Percentiles rank a stretch among this genome's conserved stretches.
Conservation (phyloP, 2,329 filamentous ascomycete genomes). For the Rasamsonia emersonii region DNA sequence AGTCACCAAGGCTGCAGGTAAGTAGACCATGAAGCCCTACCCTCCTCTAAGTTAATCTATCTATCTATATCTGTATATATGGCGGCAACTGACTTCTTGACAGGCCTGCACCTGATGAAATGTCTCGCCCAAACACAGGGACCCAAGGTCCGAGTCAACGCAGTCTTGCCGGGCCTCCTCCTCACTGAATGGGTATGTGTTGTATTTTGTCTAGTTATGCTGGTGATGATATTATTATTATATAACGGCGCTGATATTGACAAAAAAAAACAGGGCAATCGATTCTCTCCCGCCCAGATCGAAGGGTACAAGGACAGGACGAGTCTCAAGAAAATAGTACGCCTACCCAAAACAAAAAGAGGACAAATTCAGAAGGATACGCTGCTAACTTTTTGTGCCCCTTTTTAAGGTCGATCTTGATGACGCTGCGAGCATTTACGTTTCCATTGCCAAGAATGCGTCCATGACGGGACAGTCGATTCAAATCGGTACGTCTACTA, state of each 20-base stretch:
- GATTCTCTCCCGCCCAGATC: conserved; percentile 51
- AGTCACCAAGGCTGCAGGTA: conserved; percentile 67
- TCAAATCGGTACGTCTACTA: conserved; percentile 35
- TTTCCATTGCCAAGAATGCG: conserved; percentile 34
- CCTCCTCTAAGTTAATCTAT: too few species aligned
- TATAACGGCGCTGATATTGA: too few species aligned
- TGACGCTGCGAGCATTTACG: conserved; percentile 33
- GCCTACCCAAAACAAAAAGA: conserved; percentile 11
- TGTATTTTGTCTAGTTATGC: neutral
- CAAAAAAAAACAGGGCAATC: conserved; percentile 38
- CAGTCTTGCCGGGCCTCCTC: conserved; percentile 55
- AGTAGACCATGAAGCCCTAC: neutral
- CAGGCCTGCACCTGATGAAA: conserved; percentile 57
- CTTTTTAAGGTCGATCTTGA: conserved; percentile 30
- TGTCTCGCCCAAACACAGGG: conserved; percentile 55
- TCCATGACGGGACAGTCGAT: conserved; percentile 40
- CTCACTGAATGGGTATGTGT: conserved; percentile 58
- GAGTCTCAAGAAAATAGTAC: conserved; percentile 50
- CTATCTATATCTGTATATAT: neutral
- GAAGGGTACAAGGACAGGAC: conserved; percentile 47
- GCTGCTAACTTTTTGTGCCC: neutral
- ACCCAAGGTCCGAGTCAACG: conserved; percentile 55
- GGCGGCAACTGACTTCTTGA: conserved; percentile 5
- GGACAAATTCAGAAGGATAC: too few species aligned
- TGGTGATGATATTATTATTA: too few species aligned